phyloP scores from a whole-genome alignment of 768 basidiomycete genomes.

The Suillus spraguei region DNA sequence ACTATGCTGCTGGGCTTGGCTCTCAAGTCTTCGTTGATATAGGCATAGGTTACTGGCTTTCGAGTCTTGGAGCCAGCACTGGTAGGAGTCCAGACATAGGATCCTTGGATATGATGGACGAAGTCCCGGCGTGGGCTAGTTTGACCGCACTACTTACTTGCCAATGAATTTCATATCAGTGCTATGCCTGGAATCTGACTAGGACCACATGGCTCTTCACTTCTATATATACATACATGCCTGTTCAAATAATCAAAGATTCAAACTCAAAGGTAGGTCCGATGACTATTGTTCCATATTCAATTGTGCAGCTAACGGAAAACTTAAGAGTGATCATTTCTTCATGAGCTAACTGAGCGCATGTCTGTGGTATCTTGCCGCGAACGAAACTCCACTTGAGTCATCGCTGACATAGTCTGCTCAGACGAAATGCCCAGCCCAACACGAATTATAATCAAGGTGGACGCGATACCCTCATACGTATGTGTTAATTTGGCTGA shows the following conservation, averaged over 20 bases:
- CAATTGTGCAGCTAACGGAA: too few species aligned
- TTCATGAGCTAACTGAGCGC: background rate
- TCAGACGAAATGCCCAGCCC: conserved; percentile 18
- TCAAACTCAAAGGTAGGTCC: background rate
- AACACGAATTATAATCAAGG: conserved; percentile 24
- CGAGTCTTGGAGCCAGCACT: too few species aligned
- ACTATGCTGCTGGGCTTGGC: too few species aligned
- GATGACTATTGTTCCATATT: background rate
- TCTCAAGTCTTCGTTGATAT: too few species aligned
- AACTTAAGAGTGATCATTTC: background rate
- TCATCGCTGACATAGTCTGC: conserved; percentile 1
- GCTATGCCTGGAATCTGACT: too few species aligned
- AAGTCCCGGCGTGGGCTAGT: too few species aligned
- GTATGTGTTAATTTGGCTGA: background rate
- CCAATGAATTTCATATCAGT: background rate
- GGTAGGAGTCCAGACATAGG: too few species aligned
- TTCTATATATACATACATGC: background rate
- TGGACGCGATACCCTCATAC: conserved; percentile 19
- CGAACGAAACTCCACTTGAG: conserved; percentile 2
- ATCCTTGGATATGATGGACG: too few species aligned
- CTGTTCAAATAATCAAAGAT: background rate
- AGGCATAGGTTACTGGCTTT: too few species aligned
- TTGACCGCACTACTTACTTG: too few species aligned
- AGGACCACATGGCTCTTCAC: background rate
- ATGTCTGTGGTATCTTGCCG: background rate